Evolutionary conservation across 139 green algal species (phyloP).

Genomic region (Chlamydomonas sp.): DNA sequence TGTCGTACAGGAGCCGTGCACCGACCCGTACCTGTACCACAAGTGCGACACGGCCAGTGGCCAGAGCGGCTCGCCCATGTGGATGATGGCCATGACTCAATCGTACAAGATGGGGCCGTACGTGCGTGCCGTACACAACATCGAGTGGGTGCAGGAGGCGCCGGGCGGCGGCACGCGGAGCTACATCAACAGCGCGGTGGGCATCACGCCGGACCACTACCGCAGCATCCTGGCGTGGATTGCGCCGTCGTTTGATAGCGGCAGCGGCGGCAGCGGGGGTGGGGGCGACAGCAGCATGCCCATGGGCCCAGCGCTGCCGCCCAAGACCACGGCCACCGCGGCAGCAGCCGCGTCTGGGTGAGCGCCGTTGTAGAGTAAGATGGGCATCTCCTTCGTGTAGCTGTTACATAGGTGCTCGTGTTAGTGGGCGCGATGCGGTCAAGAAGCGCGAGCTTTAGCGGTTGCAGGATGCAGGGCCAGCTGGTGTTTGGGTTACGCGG

Average conservation of each 20-base stretch:
- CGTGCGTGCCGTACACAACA: constrained; percentile 41
- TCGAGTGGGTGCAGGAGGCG: constrained; percentile 40
- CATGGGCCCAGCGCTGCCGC: constrained; percentile 27
- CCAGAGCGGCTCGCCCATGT: constrained; percentile 35
- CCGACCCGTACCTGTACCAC: constrained; percentile 34
- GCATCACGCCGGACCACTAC: constrained; percentile 44
- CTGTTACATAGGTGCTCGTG: neutral
- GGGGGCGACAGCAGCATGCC: neutral
- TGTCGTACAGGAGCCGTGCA: constrained; percentile 32
- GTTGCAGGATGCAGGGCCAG: no score
- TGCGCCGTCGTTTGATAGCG: constrained; percentile 10
- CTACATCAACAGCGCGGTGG: constrained; percentile 39
- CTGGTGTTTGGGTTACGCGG: no score
- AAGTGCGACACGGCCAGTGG: constrained; percentile 37
- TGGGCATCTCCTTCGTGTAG: no score
- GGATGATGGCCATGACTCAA: constrained; percentile 24
- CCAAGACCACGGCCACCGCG: neutral
- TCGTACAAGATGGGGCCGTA: constrained; percentile 15
- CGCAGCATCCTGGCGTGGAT: constrained; percentile 37
- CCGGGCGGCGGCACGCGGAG: neutral
- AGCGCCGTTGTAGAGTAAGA: no score
- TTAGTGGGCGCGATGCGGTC: no score
- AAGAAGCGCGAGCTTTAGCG: no score
- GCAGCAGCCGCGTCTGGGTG: neutral
- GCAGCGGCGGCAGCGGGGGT: neutral